These are phyloP conservation scores for Wickerhamiella allomyrinae DNA, from an alignment of 805 yeast genomes.

Conservation along the genomic window DNA sequence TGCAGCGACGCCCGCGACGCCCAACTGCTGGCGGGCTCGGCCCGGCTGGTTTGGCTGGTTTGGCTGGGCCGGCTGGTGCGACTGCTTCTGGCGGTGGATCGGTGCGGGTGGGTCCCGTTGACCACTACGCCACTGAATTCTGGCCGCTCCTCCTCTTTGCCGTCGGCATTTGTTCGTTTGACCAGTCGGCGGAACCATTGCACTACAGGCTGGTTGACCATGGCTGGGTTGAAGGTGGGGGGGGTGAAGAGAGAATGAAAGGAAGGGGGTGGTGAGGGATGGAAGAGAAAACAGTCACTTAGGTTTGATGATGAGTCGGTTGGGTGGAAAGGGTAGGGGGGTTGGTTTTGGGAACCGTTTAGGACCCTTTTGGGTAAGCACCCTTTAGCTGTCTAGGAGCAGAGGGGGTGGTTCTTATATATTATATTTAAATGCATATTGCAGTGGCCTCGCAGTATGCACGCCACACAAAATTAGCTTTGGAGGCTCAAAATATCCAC, in stretches of 20 bases:
- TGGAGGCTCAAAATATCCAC: background rate
- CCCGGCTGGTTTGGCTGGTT: background rate
- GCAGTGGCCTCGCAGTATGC: background rate
- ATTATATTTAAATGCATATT: background rate
- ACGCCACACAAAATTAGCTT: background rate
- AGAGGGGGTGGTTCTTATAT: too few relatives aligned
- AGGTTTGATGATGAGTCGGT: too few relatives aligned
- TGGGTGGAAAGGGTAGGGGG: too few relatives aligned
- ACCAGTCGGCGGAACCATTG: background rate
- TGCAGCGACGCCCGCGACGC: background rate
- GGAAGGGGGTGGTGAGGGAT: background rate
- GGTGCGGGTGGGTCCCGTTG: too few relatives aligned
- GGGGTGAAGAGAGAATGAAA: too few relatives aligned
- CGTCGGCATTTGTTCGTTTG: background rate
- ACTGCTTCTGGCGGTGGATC: too few relatives aligned
- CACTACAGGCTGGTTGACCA: background rate
- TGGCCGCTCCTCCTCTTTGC: background rate
- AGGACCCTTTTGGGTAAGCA: too few relatives aligned
- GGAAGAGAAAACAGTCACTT: too few relatives aligned
- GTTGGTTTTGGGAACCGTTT: too few relatives aligned
- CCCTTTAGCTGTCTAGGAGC: too few relatives aligned
- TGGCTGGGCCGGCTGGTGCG: too few relatives aligned
- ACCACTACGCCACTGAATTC: background rate
- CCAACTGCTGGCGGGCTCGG: background rate
- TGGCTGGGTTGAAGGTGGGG: too few relatives aligned